These are phyloP conservation scores for Amorphotheca resinae DNA, from an alignment of 495 filamentous ascomycete genomes.

Conservation along the genomic window DNA sequence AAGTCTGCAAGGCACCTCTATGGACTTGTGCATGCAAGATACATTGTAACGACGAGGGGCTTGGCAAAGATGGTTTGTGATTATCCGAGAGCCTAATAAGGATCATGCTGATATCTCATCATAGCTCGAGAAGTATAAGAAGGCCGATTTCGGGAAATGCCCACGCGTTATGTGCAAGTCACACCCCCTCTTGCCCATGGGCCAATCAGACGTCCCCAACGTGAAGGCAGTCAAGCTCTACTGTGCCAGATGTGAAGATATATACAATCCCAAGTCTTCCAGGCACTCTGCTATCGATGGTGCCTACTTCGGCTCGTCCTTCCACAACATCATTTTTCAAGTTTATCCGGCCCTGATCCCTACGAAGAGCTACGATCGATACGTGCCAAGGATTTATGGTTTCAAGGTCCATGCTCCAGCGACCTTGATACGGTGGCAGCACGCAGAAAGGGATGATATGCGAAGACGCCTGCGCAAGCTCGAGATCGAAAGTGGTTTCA, in stretches of 20 bases:
- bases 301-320: conserved; percentile 93
- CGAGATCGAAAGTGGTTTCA: conserved; percentile 48
- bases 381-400: conserved; percentile 81
- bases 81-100: background rate
- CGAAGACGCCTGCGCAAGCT: conserved; percentile 49
- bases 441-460: conserved; percentile 65
- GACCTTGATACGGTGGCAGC: conserved; percentile 84
- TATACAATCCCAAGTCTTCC: conserved; percentile 97
- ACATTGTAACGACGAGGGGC: conserved; percentile 92
- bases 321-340: conserved; percentile 98
- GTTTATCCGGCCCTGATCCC: conserved; percentile 87
- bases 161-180: conserved; percentile 87
- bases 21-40: conserved; percentile 89
- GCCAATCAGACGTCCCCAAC: conserved; percentile 75
- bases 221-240: conserved; percentile 87
- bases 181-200: conserved; percentile 86
- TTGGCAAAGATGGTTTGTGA: conserved; percentile 83
- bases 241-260: conserved; percentile 92
- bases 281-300: conserved; percentile 92
- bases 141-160: conserved; percentile 95
- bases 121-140: conserved; percentile 97
- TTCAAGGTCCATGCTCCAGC: conserved; percentile 90
- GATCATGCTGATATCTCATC: conserved; percentile 9
- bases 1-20: conserved; percentile 95
- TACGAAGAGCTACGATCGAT: conserved; percentile 70